Conservation (phyloP, 2,329 filamentous ascomycete genomes). For the Podosphaera fusca region DNA sequence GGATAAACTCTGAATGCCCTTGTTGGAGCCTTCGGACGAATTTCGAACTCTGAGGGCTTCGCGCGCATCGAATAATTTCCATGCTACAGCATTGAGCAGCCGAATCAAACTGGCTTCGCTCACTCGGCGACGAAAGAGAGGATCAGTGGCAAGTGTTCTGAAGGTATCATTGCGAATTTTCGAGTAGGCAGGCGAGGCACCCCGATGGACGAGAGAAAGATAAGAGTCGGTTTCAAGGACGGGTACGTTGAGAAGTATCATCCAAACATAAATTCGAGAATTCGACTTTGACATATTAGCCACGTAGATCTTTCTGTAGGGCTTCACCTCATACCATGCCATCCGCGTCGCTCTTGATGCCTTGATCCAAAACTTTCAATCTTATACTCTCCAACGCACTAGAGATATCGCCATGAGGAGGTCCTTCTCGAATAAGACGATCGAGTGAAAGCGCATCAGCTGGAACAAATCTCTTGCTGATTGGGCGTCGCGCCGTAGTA, state of each 20-base stretch:
- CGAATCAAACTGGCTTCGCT: slow-evolving; percentile 89
- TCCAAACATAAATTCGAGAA: slow-evolving; percentile 84
- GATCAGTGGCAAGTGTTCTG: slow-evolving; percentile 84
- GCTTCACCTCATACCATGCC: slow-evolving; percentile 40
- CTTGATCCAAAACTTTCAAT: slow-evolving; percentile 51
- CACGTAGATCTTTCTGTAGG: slow-evolving; percentile 3
- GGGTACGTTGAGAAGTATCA: slow-evolving; percentile 73
- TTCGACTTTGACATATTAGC: slow-evolving; percentile 39
- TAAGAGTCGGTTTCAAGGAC: slow-evolving; percentile 73
- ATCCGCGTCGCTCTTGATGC: slow-evolving; percentile 54
- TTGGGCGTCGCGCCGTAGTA: slow-evolving; percentile 21
- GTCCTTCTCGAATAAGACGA: slow-evolving; percentile 57
- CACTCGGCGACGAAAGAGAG: slow-evolving; percentile 85
- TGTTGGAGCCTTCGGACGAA: slow-evolving; percentile 3
- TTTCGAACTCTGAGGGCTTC: slow-evolving; percentile 15
- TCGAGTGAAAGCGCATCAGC: slow-evolving; percentile 43
- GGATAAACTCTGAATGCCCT: slow-evolving; percentile 10
- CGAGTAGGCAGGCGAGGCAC: slow-evolving; percentile 79
- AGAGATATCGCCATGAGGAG: slow-evolving; percentile 43
- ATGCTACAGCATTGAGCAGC: slow-evolving; percentile 82
- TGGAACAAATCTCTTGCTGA: slow-evolving; percentile 23
- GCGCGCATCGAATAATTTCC: slow-evolving; percentile 69
- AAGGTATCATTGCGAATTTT: slow-evolving; percentile 99
- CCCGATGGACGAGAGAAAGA: slow-evolving; percentile 72
- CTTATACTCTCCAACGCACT: slow-evolving; percentile 47